Conservation (phyloP, 2,329 filamentous ascomycete species). For the Phaeoacremonium minimum region DNA sequence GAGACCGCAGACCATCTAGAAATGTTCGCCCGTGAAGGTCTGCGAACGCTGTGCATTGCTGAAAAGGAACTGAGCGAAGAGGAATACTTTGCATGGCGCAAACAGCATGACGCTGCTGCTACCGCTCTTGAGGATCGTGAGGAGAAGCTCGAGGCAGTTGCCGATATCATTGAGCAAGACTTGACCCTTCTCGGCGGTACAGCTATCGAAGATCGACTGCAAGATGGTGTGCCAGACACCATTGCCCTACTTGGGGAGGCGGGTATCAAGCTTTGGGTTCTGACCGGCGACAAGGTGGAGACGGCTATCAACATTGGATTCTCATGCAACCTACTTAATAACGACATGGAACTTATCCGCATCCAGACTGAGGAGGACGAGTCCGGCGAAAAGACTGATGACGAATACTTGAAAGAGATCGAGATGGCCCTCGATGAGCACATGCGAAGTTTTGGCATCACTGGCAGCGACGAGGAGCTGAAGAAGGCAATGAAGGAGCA, state of each 20-base stretch:
- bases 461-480: conserved; percentile 81
- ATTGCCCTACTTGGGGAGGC: conserved; percentile 87
- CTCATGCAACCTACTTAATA: conserved; percentile 95
- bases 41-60: conserved; percentile 92
- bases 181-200: conserved; percentile 87
- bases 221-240: conserved; percentile 94
- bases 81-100: conserved; percentile 81
- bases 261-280: conserved; percentile 97
- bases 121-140: conserved; percentile 81
- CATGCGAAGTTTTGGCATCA: conserved; percentile 69
- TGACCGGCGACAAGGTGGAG: conserved; percentile 98
- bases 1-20: conserved; percentile 91
- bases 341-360: conserved; percentile 94
- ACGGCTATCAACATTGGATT: conserved; percentile 99
- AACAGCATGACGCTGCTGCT: conserved; percentile 82
- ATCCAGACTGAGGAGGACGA: conserved; percentile 80
- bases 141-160: conserved; percentile 85
- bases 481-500: conserved; percentile 75
- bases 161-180: conserved; percentile 87
- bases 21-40: conserved; percentile 91
- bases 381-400: conserved; percentile 38
- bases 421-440: conserved; percentile 71
- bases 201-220: conserved; percentile 92
- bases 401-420: conserved; percentile 50
- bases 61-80: conserved; percentile 74